These are phyloP conservation scores for Apiotrichum montevideense DNA, from an alignment of 1,284 basidiomycete species.

Conservation along the genomic window DNA sequence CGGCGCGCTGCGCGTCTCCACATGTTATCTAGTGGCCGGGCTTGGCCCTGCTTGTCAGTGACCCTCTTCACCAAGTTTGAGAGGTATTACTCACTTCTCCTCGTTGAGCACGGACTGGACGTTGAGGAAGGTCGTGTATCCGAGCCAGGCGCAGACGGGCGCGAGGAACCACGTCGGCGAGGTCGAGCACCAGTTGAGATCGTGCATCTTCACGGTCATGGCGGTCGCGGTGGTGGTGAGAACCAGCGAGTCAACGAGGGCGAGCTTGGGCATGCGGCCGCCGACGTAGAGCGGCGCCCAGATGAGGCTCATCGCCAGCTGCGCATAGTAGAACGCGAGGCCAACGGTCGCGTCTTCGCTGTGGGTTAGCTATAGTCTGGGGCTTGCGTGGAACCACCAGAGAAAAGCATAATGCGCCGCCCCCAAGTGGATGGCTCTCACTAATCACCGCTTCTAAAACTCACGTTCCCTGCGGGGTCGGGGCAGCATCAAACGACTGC, in stretches of 20 bases:
- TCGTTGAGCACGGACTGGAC: conserved; percentile 49
- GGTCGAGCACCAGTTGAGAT: conserved; percentile 49
- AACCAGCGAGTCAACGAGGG: conserved; percentile 58
- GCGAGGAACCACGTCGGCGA: conserved; percentile 56
- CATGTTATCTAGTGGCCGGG: too few species aligned
- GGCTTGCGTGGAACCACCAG: too few species aligned
- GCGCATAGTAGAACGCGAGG: conserved; percentile 62
- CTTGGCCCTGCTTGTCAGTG: too few species aligned
- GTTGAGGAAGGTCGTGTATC: conserved; percentile 60
- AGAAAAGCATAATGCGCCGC: too few species aligned
- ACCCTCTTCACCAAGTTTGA: background rate
- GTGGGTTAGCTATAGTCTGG: background rate
- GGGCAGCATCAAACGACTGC: conserved; percentile 53
- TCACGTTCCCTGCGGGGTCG: conserved; percentile 47
- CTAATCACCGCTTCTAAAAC: conserved; percentile 29
- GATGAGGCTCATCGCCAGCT: conserved; percentile 60
- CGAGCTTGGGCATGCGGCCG: conserved; percentile 46
- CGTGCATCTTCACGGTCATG: conserved; percentile 61
- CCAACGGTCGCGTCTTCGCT: conserved; percentile 54
- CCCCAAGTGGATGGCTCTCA: too few species aligned
- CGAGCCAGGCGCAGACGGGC: conserved; percentile 55
- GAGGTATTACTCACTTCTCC: conserved; percentile 16
- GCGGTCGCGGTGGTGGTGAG: conserved; percentile 58
- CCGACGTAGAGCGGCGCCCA: conserved; percentile 73
- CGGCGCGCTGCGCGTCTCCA: too few species aligned